A percentile compares a stretch with the other conserved stretches of the same genome.
Evolutionary conservation across 495 filamentous ascomycete species (phyloP).

Genomic region (Neurospora terricola): DNA sequence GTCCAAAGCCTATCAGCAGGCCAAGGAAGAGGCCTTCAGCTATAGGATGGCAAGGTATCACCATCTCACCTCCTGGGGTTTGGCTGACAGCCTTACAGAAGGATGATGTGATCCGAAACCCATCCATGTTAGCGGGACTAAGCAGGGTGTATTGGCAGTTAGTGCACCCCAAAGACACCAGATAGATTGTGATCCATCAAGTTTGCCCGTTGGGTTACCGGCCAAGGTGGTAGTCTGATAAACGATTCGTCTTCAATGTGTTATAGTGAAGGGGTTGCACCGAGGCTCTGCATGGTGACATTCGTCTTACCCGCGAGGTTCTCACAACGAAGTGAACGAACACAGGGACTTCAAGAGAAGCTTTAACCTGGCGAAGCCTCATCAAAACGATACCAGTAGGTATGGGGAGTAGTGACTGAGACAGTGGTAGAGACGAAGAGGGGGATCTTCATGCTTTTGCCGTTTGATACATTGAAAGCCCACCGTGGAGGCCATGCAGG

Average conservation of each 20-base stretch:
- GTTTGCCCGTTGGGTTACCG: background rate
- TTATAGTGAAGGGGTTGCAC: background rate
- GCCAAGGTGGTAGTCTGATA: background rate
- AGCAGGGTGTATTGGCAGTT: background rate
- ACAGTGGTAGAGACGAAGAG: background rate
- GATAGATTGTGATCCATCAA: background rate
- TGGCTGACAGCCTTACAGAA: background rate
- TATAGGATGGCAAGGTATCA: background rate
- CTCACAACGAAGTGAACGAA: background rate
- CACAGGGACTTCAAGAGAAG: background rate
- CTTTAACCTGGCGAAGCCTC: background rate
- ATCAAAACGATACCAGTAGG: background rate
- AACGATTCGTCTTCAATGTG: background rate
- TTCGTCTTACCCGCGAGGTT: background rate
- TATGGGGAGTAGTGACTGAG: background rate
- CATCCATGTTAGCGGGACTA: background rate
- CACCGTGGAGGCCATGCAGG: background rate
- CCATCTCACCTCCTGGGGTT: background rate
- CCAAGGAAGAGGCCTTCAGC: background rate
- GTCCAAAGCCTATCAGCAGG: background rate
- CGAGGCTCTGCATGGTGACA: background rate
- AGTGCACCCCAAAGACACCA: background rate
- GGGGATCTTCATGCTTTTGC: background rate
- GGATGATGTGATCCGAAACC: background rate
- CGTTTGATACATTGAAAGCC: background rate